These are phyloP conservation scores for Raffaelea ambrosiae DNA, from an alignment of 2,329 filamentous ascomycete species.

Conservation along the genomic window DNA sequence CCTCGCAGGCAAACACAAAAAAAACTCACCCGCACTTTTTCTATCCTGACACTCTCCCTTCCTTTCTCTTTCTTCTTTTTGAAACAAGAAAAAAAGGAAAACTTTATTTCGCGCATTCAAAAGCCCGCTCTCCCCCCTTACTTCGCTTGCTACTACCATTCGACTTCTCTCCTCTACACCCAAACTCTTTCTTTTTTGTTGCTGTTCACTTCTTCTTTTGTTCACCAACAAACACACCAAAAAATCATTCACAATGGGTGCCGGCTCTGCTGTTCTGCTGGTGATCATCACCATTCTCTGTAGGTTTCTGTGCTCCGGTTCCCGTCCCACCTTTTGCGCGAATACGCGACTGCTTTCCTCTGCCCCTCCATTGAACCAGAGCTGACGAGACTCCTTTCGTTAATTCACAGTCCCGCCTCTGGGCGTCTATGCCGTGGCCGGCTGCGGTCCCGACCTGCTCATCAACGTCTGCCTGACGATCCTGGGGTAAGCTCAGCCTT, in stretches of 20 bases:
- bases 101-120: too few species aligned
- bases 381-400: neutral
- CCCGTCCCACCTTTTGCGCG: too few species aligned
- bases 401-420: slow-evolving; percentile 59
- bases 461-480: slow-evolving; percentile 61
- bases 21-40: too few species aligned
- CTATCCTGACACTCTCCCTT: too few species aligned
- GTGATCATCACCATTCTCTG: slow-evolving; percentile 45
- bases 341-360: too few species aligned
- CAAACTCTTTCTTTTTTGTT: neutral
- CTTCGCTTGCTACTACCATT: too few species aligned
- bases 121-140: too few species aligned
- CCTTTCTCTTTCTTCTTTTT: too few species aligned
- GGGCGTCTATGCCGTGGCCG: slow-evolving; percentile 55
- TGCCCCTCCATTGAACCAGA: too few species aligned
- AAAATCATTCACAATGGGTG: slow-evolving; percentile 34
- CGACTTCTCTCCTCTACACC: too few species aligned
- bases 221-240: neutral
- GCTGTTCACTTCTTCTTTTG: neutral
- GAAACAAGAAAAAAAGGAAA: too few species aligned
- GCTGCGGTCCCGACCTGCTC: slow-evolving; percentile 56
- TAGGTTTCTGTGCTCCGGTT: slow-evolving; percentile 22
- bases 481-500: slow-evolving; percentile 39
- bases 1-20: too few species aligned
- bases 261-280: slow-evolving; percentile 37